Evolutionary conservation across 78 protist species (phyloP).

Genomic region (Monosiga brevicollis): DNA sequence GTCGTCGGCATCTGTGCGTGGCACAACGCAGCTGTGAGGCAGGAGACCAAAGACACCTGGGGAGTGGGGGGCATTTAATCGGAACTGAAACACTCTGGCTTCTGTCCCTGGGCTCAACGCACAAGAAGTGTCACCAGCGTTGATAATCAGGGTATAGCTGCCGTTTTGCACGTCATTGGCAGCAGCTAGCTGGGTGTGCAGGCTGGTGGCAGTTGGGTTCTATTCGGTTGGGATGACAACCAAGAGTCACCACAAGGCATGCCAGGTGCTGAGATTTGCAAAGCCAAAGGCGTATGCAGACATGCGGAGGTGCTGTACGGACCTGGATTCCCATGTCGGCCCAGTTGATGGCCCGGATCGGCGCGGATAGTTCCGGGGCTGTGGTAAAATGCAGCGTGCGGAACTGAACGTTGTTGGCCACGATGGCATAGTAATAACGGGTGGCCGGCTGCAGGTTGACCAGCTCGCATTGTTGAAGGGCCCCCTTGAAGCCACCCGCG

Average conservation of each 20-base stretch:
- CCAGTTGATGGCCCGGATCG: not conserved
- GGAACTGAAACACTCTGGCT: too few relatives aligned
- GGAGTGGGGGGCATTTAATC: too few relatives aligned
- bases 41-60: too few relatives aligned
- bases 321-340: not conserved
- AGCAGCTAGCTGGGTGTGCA: not conserved
- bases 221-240: not conserved
- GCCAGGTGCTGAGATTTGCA: not conserved
- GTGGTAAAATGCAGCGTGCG: not conserved
- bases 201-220: not conserved
- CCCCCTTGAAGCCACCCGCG: not conserved
- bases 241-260: not conserved
- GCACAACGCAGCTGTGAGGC: too few relatives aligned
- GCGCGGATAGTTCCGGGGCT: not conserved
- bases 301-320: not conserved
- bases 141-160: not conserved
- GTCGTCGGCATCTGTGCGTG: slow-evolving; percentile 8
- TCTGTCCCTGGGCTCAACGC: too few relatives aligned
- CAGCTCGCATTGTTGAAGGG: not conserved
- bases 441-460: not conserved
- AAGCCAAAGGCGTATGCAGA: not conserved
- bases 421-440: not conserved
- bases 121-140: slow-evolving; percentile 17
- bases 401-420: not conserved
- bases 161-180: not conserved